Base-by-base conservation (phyloP, 176 grass and related monocot species). In the Lolium multiflorum region DNA sequence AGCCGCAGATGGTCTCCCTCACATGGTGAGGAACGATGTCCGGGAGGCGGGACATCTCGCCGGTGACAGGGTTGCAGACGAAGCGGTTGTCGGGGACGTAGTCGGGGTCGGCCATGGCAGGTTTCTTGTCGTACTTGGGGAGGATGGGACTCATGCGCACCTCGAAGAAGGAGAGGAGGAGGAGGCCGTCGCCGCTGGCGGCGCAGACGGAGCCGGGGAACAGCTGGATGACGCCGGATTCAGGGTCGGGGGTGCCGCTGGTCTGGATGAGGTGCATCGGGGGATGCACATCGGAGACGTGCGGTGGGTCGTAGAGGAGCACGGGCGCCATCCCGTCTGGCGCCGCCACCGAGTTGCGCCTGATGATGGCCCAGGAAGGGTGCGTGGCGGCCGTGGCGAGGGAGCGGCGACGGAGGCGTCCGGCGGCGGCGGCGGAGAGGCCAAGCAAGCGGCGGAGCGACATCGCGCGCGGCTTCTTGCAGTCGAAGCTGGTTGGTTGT, bases 51-150 rank as follows among this genome's bases (percentile, higher is more conserved):
- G 18, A 71, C 9, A 71, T 18, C 68, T 71, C 17, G 18, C 68
- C 38, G 38, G 38, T 71, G 38, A 71, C 68, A n/a, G 68, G 68
- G 68, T 71, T 71, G 68, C 68, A 71, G 68, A 71, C 38, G 68
- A 71, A 41, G 38, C 1, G 35, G 21, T 12, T 4, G 9, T 62
- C 59, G 21, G 22, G 59, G 59, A 25, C 56, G 21, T 12, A 1
- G 9, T 62, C 59, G 21, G 22, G 59, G 59, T 62, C 56, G 56
- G 21, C 6, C 6, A 14, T 2, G 14, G 26, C 15, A 1, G 63
- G 26, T 31, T 14, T 26, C 24, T 28, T 28, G 61, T 14, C 28
- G 25, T 35, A 18, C 52, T 8, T 6, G 38, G 67, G 38, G 38
- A 44, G 38, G 67, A 71, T 9, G 67, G 65, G 67, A 0, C 2